Evolutionary conservation across 2,329 filamentous ascomycete genomes (phyloP), one percentile per base, ranked within the genome.

Genomic region (Lojkania enalia): DNA sequence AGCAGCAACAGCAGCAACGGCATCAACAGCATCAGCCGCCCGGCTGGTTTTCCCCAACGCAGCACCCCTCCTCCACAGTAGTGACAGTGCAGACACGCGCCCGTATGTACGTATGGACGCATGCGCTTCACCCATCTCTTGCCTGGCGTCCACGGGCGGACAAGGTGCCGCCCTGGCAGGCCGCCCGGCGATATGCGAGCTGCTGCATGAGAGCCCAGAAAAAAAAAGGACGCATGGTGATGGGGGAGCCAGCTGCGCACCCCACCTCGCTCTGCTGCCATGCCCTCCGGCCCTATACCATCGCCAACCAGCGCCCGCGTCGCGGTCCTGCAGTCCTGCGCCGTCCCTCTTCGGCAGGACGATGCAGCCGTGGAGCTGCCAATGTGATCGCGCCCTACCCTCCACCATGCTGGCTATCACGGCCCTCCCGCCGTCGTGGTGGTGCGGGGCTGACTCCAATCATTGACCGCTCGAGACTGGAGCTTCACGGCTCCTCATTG

Each of bases 161-260:
- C 11, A 33, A 6, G 16, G 30, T 6, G 16, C 30, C 14, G 30
- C 30, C 30, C 14, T 9, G 30, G 9, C 30, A 9, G 30, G 9
- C 30, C 14, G 37, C 37, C 20, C 23, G 27, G 6, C 42, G 31
- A 15, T 21, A 41, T 40, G 51, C 51, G 53, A 42, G 49, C 51
- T 38, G 52, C 57, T 56, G 63, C 55, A 61, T 40, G 47, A 44
- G 40, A 40, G 29, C 30, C 20, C 38, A 44, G n/a, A 42, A 43
- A 52, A 42, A 42, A 51, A 55, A 52, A 50, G 44, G 40, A 51
- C 52, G 54, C 57, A 57, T 59, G 54, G 47, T 52, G 44, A n/a
- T n/a, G n/a, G n/a, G 42, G 51, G 47, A 49, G 42, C 25, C 7
- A n/a, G 48, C 52, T 52, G 48, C 56, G 53, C 51, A 57, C 57